A percentile compares a stretch with the other conserved stretches of the same genome.
phyloP scores from a whole-genome alignment of 2,329 filamentous ascomycete species.

The Sporothrix inflata region DNA sequence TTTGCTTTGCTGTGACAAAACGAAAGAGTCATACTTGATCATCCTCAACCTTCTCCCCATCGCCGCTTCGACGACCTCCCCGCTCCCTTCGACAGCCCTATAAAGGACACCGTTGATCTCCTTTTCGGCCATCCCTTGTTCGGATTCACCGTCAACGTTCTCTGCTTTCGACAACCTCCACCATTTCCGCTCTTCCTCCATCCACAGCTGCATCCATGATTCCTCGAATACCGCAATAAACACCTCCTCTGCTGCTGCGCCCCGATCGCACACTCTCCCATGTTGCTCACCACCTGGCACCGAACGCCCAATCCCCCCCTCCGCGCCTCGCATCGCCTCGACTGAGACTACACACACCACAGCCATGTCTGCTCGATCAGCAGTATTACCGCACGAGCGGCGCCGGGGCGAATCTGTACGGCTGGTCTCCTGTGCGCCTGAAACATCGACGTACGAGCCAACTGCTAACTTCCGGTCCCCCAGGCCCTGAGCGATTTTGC shows the following conservation, averaged over 20 bases:
- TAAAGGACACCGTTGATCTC: background rate
- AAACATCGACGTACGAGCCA: background rate
- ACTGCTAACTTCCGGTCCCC: background rate
- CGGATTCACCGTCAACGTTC: background rate
- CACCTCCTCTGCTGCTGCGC: constrained; percentile 15
- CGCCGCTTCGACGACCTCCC: background rate
- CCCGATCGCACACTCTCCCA: constrained; percentile 1
- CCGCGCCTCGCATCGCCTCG: background rate
- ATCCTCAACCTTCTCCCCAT: background rate
- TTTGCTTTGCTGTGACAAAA: background rate
- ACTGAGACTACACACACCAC: background rate
- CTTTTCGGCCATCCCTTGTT: background rate
- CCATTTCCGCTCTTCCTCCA: background rate
- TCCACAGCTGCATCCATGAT: constrained; percentile 37
- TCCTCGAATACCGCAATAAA: constrained; percentile 38
- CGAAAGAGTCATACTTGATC: constrained; percentile 15
- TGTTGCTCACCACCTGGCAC: constrained; percentile 1
- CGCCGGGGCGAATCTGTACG: constrained; percentile 84
- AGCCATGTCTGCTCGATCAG: constrained; percentile 58
- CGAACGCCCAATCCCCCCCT: background rate
- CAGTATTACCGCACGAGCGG: constrained; percentile 73
- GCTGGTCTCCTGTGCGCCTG: background rate
- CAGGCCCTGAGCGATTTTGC: constrained; percentile 91
- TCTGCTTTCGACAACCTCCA: background rate
- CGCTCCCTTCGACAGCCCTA: background rate